Conservation (phyloP, 495 filamentous ascomycete species). For the Hypoxylon subgilvum region DNA sequence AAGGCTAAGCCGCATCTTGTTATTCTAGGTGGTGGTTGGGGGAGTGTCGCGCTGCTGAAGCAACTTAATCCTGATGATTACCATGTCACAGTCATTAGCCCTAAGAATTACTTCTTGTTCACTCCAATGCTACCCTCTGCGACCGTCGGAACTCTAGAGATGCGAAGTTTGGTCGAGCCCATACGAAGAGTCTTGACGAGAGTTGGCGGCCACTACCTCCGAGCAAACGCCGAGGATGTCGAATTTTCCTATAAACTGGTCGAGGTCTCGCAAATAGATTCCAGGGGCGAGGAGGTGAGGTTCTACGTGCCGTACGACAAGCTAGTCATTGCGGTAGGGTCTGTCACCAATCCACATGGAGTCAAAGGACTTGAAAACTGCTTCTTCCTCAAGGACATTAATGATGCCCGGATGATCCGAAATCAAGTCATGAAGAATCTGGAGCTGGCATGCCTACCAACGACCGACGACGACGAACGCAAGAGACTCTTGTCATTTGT, state of each 20-base stretch:
- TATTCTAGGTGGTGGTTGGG: slow-evolving; percentile 94
- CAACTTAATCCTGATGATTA: slow-evolving; percentile 87
- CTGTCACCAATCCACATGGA: slow-evolving; percentile 90
- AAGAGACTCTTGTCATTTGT: slow-evolving; percentile 90
- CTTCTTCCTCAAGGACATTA: slow-evolving; percentile 91
- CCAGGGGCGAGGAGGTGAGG: slow-evolving; percentile 69
- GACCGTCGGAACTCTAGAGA: slow-evolving; percentile 92
- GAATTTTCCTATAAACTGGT: slow-evolving; percentile 91
- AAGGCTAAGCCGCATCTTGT: slow-evolving; percentile 91
- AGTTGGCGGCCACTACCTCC: slow-evolving; percentile 86
- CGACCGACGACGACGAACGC: slow-evolving; percentile 87
- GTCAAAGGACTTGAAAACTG: slow-evolving; percentile 95
- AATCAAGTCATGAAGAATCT: slow-evolving; percentile 91
- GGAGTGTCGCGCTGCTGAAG: slow-evolving; percentile 89
- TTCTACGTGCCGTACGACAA: slow-evolving; percentile 99
- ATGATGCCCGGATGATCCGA: slow-evolving; percentile 86
- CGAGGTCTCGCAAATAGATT: slow-evolving; percentile 76
- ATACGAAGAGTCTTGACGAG: slow-evolving; percentile 80
- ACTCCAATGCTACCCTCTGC: slow-evolving; percentile 97
- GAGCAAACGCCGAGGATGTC: slow-evolving; percentile 82
- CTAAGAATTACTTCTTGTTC: slow-evolving; percentile 95
- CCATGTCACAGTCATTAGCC: slow-evolving; percentile 91
- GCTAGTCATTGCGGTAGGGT: slow-evolving; percentile 92
- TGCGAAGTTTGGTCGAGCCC: slow-evolving; percentile 90
- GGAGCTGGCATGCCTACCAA: slow-evolving; percentile 90